Evolutionary conservation across 768 basidiomycete species (phyloP), one percentile per base, ranked within the genome.

Genomic region (Termitomyces sp.): DNA sequence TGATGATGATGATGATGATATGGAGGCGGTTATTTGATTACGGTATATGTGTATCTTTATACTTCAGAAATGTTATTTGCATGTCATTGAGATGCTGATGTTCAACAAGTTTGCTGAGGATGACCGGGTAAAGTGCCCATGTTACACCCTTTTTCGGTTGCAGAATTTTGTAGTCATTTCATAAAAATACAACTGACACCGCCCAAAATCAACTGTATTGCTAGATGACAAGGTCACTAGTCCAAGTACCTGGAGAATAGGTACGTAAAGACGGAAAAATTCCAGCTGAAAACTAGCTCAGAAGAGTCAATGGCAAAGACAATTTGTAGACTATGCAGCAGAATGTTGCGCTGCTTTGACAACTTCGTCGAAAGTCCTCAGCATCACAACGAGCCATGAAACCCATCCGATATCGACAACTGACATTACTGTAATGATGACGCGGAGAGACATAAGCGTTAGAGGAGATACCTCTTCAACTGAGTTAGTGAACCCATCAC

Each of bases 1-100:
- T n/a, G n/a, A n/a, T 30, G 71, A 73, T 8, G 66, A 73, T 45
- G 75, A 75, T 47, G 76, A 74, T 54, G 77, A 79, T 63, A 79
- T 79, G 77, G 76, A 77, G 58, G 77, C 73, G 50, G 69, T 79
- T 48, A 75, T 75, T 26, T 77, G 65, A 58, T 35, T 16, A 22
- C 4, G 22, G 38, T 10, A 14, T 13, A 33, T 6, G n/a, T 54
- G 20, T 54, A 54, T 45, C 24, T 54, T 24, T 45, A 13, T 18
- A 40, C 52, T 43, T 53, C 1, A 30, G 30, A 20, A 20, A 13
- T 7, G 18, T 16, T 53, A 6, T 30, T 20, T 14, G 49, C 7
- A 13, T 49, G n/a, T 33, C n/a, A 13, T 22, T 33, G 16, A 30
- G 4, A 30, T 26, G 24, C 2, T 14, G 44, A n/a, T n/a, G n/a